phyloP scores from a whole-genome alignment of 176 grass and related monocot genomes.

The Calamus simplicifolius region DNA sequence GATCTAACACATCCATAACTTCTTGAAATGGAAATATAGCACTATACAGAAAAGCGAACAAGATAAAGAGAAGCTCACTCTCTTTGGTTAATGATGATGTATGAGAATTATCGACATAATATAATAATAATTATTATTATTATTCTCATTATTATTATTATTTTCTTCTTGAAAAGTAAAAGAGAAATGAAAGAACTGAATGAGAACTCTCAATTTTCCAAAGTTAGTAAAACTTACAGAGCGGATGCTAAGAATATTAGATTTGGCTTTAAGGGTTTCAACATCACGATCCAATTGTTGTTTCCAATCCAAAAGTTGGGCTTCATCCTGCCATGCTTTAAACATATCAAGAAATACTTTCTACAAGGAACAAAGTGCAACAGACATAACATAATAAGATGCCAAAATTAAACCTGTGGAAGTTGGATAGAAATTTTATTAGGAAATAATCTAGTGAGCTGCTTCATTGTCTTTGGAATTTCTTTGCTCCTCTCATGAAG shows the following conservation, averaged over 20 bases:
- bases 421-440: constrained; percentile 95
- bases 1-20: too few species aligned
- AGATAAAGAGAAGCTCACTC: too few species aligned
- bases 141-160: too few species aligned
- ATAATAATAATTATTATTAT: too few species aligned
- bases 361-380: constrained; percentile 6
- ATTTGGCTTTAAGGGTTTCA: constrained; percentile 98
- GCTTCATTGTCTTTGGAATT: constrained; percentile 91
- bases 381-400: constrained; percentile 11
- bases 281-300: constrained; percentile 96
- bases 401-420: constrained; percentile 61
- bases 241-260: constrained; percentile 73
- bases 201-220: too few species aligned
- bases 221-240: constrained; percentile 36
- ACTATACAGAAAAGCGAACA: too few species aligned
- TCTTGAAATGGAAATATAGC: too few species aligned
- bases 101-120: too few species aligned
- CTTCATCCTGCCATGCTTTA: constrained; percentile 66
- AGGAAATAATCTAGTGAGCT: constrained; percentile 87
- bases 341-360: constrained; percentile 20
- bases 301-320: constrained; percentile 89
- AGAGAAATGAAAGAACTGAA: too few species aligned
- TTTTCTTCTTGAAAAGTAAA: too few species aligned
- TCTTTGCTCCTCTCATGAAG: constrained; percentile 95
- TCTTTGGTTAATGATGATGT: too few species aligned